These are phyloP conservation scores for Drosera spatulata DNA, from an alignment of 179 eudicot species.

Conservation along the genomic window DNA sequence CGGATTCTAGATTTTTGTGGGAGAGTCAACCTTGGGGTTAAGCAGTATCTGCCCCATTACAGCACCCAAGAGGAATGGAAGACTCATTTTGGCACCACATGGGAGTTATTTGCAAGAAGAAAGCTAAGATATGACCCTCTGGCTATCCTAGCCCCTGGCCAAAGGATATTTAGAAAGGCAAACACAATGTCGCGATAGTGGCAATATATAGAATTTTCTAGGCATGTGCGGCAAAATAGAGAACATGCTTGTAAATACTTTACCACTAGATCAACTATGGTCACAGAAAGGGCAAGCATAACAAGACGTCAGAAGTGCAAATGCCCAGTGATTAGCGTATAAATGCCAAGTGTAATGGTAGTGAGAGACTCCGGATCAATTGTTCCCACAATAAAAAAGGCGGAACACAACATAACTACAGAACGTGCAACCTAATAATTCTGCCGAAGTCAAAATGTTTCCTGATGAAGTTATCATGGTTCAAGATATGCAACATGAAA, in stretches of 20 bases:
- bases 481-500: not conserved
- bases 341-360: too few relatives aligned
- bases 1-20: slow-evolving; percentile 56
- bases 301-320: not conserved
- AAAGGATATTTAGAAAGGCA: slow-evolving; percentile 61
- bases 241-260: not conserved
- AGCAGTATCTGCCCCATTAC: slow-evolving; percentile 79
- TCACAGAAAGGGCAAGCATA: not conserved
- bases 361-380: not conserved
- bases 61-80: slow-evolving; percentile 53
- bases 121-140: slow-evolving; percentile 77
- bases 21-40: slow-evolving; percentile 48
- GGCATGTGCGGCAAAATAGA: not conserved
- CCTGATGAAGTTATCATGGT: not conserved
- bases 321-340: not conserved
- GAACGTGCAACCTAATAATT: not conserved
- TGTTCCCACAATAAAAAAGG: not conserved
- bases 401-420: not conserved
- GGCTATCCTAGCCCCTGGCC: slow-evolving; percentile 87
- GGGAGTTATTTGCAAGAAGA: slow-evolving; percentile 53
- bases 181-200: slow-evolving; percentile 16
- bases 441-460: not conserved
- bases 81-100: slow-evolving; percentile 65
- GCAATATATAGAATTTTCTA: not conserved
- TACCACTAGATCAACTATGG: not conserved